These are phyloP conservation scores for Hysterium pulicare DNA, from an alignment of 2,329 filamentous ascomycete genomes.

Conservation along the genomic window DNA sequence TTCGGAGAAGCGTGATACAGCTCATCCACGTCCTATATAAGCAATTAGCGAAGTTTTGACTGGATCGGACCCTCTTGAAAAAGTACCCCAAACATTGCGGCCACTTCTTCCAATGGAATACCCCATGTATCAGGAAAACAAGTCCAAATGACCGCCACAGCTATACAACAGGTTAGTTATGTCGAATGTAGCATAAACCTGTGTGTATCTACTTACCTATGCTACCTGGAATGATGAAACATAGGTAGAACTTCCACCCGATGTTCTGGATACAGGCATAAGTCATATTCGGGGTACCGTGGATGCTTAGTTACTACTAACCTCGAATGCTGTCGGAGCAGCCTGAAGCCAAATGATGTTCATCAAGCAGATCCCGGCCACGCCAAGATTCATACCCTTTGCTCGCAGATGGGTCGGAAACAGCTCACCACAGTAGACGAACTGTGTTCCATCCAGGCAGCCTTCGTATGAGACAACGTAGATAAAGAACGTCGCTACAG, in stretches of 20 bases:
- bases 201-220: too few relatives aligned
- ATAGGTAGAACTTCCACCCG: neutral
- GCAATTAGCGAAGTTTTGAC: too few relatives aligned
- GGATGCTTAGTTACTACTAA: too few relatives aligned
- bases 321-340: neutral
- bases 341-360: neutral
- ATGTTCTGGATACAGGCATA: neutral
- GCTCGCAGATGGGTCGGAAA: neutral
- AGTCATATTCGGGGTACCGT: too few relatives aligned
- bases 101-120: slow-evolving; percentile 1
- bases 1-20: too few relatives aligned
- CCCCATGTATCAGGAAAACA: neutral
- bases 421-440: neutral
- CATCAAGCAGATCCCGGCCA: neutral
- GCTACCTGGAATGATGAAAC: too few relatives aligned
- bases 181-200: too few relatives aligned
- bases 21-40: too few relatives aligned
- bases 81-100: slow-evolving; percentile 2
- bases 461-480: neutral
- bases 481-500: neutral
- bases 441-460: neutral
- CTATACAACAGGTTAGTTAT: neutral
- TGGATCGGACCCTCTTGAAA: too few relatives aligned
- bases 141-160: neutral
- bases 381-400: neutral